A percentile compares a stretch with the other conserved stretches of the same genome.
phyloP scores from a whole-genome alignment of 371 early-diverging fungal species.

The Nematocida homosporus region DNA sequence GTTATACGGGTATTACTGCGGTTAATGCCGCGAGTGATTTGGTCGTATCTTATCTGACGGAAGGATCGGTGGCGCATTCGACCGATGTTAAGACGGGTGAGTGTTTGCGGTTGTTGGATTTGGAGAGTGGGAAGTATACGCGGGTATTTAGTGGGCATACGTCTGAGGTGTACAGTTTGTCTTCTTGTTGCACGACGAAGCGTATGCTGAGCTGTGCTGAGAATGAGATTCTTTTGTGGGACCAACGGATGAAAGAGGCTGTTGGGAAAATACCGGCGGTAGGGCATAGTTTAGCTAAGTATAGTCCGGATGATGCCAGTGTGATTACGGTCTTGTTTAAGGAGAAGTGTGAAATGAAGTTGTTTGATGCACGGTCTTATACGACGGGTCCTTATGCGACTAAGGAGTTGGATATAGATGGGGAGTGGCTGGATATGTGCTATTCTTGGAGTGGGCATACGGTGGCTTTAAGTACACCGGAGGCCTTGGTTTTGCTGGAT shows the following conservation, averaged over 20 bases:
- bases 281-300: neutral
- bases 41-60: slow-evolving; percentile 3
- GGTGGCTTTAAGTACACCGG: neutral
- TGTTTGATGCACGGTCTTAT: slow-evolving; percentile 48
- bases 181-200: slow-evolving; percentile 4
- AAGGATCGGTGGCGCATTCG: neutral
- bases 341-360: slow-evolving; percentile 37
- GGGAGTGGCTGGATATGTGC: neutral
- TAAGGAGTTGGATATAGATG: slow-evolving; percentile 5
- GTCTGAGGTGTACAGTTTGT: slow-evolving; percentile 28
- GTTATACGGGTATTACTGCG: neutral
- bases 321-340: slow-evolving; percentile 30
- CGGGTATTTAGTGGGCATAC: no score
- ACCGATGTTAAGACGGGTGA: neutral
- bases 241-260: slow-evolving; percentile 24
- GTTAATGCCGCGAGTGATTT: neutral
- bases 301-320: slow-evolving; percentile 27
- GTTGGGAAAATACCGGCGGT: slow-evolving; percentile 24
- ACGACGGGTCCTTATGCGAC: slow-evolving; percentile 43
- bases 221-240: slow-evolving; percentile 23
- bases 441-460: slow-evolving; percentile 18
- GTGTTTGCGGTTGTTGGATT: neutral
- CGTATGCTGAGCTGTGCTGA: neutral
- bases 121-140: slow-evolving; percentile 8
- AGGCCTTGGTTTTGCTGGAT: neutral